These are phyloP conservation scores for Aschersonia sp. DNA, from an alignment of 2,329 filamentous ascomycete species.

Conservation along the genomic window DNA sequence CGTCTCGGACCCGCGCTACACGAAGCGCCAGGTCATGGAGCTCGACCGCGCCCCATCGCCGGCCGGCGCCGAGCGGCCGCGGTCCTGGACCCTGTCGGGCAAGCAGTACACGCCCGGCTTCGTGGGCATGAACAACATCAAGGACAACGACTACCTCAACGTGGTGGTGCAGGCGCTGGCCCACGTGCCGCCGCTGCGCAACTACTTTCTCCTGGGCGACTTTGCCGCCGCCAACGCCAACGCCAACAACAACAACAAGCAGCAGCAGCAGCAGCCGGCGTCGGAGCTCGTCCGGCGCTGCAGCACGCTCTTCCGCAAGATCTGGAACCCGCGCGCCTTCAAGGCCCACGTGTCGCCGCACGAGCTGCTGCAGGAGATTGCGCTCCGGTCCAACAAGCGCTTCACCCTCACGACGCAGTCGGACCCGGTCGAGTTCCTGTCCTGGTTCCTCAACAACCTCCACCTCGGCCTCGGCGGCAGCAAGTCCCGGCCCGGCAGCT, in stretches of 20 bases:
- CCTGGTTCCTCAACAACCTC: slow-evolving; percentile 94
- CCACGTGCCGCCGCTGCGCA: slow-evolving; percentile 77
- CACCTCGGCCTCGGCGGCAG: slow-evolving; percentile 84
- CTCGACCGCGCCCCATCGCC: slow-evolving; percentile 44
- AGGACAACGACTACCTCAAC: slow-evolving; percentile 97
- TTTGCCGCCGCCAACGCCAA: slow-evolving; percentile 32
- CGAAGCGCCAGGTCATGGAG: slow-evolving; percentile 62
- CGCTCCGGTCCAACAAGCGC: slow-evolving; percentile 76
- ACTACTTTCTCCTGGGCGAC: slow-evolving; percentile 81
- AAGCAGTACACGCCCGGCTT: slow-evolving; percentile 86
- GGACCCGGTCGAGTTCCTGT: slow-evolving; percentile 90
- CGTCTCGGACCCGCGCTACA: slow-evolving; percentile 82
- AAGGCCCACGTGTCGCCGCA: slow-evolving; percentile 94
- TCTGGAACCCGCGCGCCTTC: slow-evolving; percentile 96
- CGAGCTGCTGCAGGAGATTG: slow-evolving; percentile 90
- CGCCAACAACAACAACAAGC: no score
- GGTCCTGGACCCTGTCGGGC: slow-evolving; percentile 49
- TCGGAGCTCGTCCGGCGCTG: slow-evolving; percentile 77
- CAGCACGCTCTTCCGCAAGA: slow-evolving; percentile 82
- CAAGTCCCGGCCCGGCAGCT: slow-evolving; percentile 69
- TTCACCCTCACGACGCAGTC: slow-evolving; percentile 85
- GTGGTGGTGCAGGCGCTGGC: slow-evolving; percentile 84
- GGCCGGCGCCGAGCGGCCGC: slow-evolving; percentile 37
- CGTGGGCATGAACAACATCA: slow-evolving; percentile 99
- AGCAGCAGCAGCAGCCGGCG: slow-evolving; percentile 2